These are phyloP conservation scores for Pterocarpus macrocarpus DNA, from an alignment of 306 rosid genomes.

Conservation along the genomic window DNA sequence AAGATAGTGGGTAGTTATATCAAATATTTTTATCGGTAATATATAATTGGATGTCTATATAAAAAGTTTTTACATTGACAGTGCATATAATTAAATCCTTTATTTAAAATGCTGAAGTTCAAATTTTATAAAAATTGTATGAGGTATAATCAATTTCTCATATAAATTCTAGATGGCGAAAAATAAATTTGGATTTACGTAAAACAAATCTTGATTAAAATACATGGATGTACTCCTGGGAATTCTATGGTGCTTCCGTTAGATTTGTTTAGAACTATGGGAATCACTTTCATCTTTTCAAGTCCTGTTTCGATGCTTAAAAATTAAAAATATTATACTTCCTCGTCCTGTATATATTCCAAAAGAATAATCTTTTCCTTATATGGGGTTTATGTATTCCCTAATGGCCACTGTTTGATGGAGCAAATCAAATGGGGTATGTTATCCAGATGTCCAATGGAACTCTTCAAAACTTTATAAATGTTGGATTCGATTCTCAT, in stretches of 20 bases:
- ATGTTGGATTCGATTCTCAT: constrained; percentile 45
- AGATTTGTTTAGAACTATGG: constrained; percentile 7
- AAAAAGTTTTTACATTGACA: too few species aligned
- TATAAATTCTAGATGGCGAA: too few species aligned
- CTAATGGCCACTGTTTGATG: constrained; percentile 45
- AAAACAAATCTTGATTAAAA: not conserved
- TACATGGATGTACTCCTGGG: not conserved
- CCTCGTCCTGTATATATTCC: constrained; percentile 42
- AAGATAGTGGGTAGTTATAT: too few species aligned
- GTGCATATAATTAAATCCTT: too few species aligned
- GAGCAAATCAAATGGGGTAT: constrained; percentile 38
- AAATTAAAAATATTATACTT: constrained; percentile 23
- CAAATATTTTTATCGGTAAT: too few species aligned
- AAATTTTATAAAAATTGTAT: not conserved
- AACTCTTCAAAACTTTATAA: constrained; percentile 38
- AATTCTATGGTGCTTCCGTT: not conserved
- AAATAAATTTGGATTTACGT: too few species aligned
- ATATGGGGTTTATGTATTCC: constrained; percentile 38
- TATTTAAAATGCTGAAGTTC: too few species aligned
- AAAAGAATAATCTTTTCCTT: constrained; percentile 55
- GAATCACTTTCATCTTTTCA: constrained; percentile 36
- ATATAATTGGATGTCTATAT: too few species aligned
- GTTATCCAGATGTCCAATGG: constrained; percentile 26
- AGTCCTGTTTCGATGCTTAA: constrained; percentile 32
- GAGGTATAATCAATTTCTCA: not conserved